Base-by-base conservation (phyloP, 345 rosid genomes). In the Carallia pectinifolia region DNA sequence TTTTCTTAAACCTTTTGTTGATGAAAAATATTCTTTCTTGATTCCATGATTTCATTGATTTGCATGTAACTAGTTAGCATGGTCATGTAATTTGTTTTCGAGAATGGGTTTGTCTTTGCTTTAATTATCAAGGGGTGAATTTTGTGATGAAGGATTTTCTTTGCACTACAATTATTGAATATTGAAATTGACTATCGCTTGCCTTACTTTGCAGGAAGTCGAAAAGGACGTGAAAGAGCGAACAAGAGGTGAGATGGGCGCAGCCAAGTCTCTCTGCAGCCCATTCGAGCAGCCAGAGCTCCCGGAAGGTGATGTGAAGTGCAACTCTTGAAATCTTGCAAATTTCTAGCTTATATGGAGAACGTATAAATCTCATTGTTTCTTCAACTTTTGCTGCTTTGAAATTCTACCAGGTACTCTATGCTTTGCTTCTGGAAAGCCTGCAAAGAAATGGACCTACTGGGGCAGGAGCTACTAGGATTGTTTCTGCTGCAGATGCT, bases 251-350 rank as follows among this genome's bases (percentile, higher is more conserved):
- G 99, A 90, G 72, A 87, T 83, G 71, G 99, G 99, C 71, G 97
- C 97, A 13, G 96, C 92, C 67, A 95, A 95, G 83, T 87, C 88
- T 34, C 96, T 95, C 29, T 95, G 99, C 76, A 84, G 96, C 62
- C 97, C 97, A 67, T 88, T 92, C 73, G 96, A 92, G 4, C 99
- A 95, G 93, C 97, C 94, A 23, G 97, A 92, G 72, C 93, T 87
- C 67, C 89, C 88, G 7, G 88, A 84, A 85, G 89, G 95, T 89
- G 23, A 77, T 56, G 17, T 56, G 60, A 56, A 56, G 34, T 30
- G 55, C 8, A 0, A 27, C 31, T 44, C 4, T 4, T 53, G 72
- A 1, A 53, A 39, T 47, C 34, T 2, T 40, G 10, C 50, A 30
- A 19, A 1, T 47, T 37, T 44, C 16, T 12, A 44, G 2, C 50